These are phyloP conservation scores for Didymosphaeria variabile DNA, from an alignment of 2,329 filamentous ascomycete species.

Conservation along the genomic window DNA sequence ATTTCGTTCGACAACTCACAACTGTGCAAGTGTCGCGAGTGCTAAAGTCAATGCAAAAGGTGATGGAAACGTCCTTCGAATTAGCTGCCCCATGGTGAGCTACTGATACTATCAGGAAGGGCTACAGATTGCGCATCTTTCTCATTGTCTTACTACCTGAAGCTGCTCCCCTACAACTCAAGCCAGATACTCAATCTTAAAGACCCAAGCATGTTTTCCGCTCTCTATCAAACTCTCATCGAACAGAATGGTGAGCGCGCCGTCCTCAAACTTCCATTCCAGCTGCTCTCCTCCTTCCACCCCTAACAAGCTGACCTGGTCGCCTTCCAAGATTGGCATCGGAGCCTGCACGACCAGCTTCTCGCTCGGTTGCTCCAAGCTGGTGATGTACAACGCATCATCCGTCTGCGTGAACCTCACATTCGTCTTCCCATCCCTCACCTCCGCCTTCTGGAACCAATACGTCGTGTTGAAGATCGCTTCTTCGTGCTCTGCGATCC, in stretches of 20 bases:
- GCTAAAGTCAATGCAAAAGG: no score
- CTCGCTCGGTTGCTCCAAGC: slow-evolving; percentile 53
- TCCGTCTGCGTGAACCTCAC: slow-evolving; percentile 62
- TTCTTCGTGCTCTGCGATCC: slow-evolving; percentile 64
- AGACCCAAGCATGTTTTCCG: slow-evolving; percentile 24
- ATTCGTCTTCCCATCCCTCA: slow-evolving; percentile 38
- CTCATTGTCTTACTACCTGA: no score
- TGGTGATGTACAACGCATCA: slow-evolving; percentile 63
- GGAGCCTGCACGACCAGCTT: slow-evolving; percentile 54
- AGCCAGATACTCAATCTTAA: slow-evolving; percentile 26
- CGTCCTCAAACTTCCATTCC: slow-evolving; percentile 27
- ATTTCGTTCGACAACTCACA: no score
- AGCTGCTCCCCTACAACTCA: neutral
- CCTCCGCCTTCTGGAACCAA: slow-evolving; percentile 56
- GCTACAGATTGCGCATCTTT: no score
- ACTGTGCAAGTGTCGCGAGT: no score
- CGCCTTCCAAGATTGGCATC: slow-evolving; percentile 58
- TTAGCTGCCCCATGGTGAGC: no score
- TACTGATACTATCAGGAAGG: no score
- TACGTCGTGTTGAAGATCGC: slow-evolving; percentile 67
- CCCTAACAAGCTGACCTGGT: slow-evolving; percentile 58
- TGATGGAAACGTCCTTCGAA: no score
- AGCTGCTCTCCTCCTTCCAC: slow-evolving; percentile 33
- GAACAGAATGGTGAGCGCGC: slow-evolving; percentile 31
- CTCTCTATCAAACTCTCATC: slow-evolving; percentile 29